Percentiles rank a stretch among this genome's conserved stretches.
These are phyloP conservation scores for Solanum arcanum DNA, from an alignment of 257 asterid species.

Conservation along the genomic window DNA sequence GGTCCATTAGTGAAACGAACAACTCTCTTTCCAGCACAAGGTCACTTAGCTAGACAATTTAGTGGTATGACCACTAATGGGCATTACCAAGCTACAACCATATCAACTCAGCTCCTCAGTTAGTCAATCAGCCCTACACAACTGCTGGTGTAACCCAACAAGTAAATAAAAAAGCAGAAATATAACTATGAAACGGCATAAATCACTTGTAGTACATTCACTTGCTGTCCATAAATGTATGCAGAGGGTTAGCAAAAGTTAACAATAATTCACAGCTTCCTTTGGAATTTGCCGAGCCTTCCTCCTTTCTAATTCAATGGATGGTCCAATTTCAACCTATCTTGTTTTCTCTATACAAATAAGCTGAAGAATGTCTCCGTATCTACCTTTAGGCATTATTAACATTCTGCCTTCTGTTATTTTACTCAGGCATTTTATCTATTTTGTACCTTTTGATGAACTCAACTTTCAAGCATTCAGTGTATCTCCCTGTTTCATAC, in stretches of 20 bases:
- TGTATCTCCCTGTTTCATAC: background rate
- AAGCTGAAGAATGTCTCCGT: background rate
- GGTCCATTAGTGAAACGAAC: background rate
- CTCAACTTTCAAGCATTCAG: background rate
- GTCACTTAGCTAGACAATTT: background rate
- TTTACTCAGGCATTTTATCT: background rate
- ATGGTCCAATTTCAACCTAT: background rate
- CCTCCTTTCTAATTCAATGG: background rate
- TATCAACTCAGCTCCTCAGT: background rate
- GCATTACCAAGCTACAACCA: background rate
- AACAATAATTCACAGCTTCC: background rate
- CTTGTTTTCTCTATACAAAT: background rate
- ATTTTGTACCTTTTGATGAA: background rate
- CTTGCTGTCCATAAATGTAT: background rate
- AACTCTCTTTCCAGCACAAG: background rate
- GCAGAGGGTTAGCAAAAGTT: background rate
- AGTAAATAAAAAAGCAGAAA: background rate
- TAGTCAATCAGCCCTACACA: background rate
- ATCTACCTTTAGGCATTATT: background rate
- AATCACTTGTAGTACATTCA: background rate
- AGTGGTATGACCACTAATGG: background rate
- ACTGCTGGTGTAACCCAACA: background rate
- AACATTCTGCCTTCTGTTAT: background rate
- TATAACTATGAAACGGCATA: background rate
- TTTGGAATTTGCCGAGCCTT: background rate